Base-by-base conservation (phyloP, 805 yeast species). In the Starmerella apicola region DNA sequence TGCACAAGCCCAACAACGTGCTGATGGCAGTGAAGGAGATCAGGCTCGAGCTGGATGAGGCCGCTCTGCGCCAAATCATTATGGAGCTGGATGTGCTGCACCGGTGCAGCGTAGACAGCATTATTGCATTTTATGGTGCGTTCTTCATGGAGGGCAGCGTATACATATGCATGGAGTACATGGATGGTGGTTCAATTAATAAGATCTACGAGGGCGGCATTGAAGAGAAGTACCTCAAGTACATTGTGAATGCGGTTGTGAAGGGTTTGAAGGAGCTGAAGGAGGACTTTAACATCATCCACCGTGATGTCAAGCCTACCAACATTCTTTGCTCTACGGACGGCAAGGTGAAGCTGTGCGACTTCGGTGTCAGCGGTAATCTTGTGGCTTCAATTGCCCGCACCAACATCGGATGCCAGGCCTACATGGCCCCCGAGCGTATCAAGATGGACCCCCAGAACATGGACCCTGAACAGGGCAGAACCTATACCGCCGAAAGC, bases 391-490 rank as follows among this genome's bases (percentile, higher is more conserved):
- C 95, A 0, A 67, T 88, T 52, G 97, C 97, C 13, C 77, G 84
- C 53, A 88, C 98, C 0, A 88, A 91, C 52, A 84, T 88, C 49
- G 98, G 98, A 4, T 88, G 98, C 61, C 98, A 91, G 62, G 81
- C 94, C 1, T 88, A 88, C 60, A 91, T 91, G 97, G 97, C 97
- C 1, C 98, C 98, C 1, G 98, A 88, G 58, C 72, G 98, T 55
- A 91, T 91, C 51, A 49, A 51, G 42, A 51, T 50, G 15, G 48
- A 44, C 34, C 48, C 47, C n/a, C 42, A 48, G 28, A 47, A 49
- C 22, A 51, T 53, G 70, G 45, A 76, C 65, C 46, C 46, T 5
- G 37, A 34, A 23, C 34, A 43, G 37, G 43, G 40, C n/a, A 26
- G 36, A 34, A 32, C 91, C 0, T 88, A 88, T 60, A 76, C 95